Conservation (phyloP, 768 basidiomycete genomes). For the Mycena capillaripes region DNA sequence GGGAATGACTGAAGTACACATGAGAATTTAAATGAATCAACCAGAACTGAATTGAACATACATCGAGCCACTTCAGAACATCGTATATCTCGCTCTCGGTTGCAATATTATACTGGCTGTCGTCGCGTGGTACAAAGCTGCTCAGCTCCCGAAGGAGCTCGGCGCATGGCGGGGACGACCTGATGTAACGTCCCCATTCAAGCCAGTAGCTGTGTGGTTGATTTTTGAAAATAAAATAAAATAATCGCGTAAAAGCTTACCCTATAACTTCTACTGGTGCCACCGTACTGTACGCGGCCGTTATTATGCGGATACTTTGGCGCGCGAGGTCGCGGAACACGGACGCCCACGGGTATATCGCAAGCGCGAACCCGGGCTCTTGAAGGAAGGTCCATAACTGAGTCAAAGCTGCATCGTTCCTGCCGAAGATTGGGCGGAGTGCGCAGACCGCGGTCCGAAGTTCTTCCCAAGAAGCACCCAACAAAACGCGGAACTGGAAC, state of each 20-base stretch:
- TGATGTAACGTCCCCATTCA: slow-evolving; percentile 35
- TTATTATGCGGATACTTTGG: slow-evolving; percentile 27
- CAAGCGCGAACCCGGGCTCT: slow-evolving; percentile 18
- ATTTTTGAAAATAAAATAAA: neutral
- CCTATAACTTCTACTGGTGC: slow-evolving; percentile 22
- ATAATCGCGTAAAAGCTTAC: slow-evolving; percentile 5
- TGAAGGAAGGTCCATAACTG: slow-evolving; percentile 27
- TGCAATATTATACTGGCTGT: slow-evolving; percentile 6
- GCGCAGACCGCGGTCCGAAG: slow-evolving; percentile 19
- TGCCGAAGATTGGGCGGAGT: slow-evolving; percentile 21
- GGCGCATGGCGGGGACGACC: slow-evolving; percentile 17
- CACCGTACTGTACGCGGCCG: neutral
- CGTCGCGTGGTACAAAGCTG: slow-evolving; percentile 24
- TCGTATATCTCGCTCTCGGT: slow-evolving; percentile 29
- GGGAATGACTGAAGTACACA: slow-evolving; percentile 1
- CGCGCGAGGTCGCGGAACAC: slow-evolving; percentile 27
- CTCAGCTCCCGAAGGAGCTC: slow-evolving; percentile 19
- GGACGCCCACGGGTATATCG: slow-evolving; percentile 6
- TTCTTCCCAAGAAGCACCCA: slow-evolving; percentile 21
- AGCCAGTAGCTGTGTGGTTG: slow-evolving; percentile 24
- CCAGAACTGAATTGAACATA: neutral
- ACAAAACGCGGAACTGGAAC: slow-evolving; percentile 28
- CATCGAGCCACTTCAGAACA: slow-evolving; percentile 35
- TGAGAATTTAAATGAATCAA: neutral
- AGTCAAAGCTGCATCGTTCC: slow-evolving; percentile 2